phyloP scores from a whole-genome alignment of 331 rosid genomes.

The Malus hybrid region DNA sequence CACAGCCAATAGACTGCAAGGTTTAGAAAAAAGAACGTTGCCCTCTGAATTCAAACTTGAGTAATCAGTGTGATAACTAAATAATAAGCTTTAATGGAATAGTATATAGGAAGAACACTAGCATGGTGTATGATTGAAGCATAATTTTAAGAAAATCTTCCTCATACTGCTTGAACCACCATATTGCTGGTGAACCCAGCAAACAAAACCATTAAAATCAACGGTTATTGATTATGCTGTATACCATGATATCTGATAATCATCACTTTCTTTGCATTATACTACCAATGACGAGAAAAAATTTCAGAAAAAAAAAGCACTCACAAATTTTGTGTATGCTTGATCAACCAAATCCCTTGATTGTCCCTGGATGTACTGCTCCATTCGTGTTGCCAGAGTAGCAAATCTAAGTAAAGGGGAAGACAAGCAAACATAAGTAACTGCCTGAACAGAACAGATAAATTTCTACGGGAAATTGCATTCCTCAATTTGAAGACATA shows the following conservation, averaged over 20 bases:
- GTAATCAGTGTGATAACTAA: too few species aligned
- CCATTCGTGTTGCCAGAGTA: slow-evolving; percentile 90
- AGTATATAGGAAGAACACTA: background rate
- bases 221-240: background rate
- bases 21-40: background rate
- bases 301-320: slow-evolving; percentile 12
- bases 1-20: background rate
- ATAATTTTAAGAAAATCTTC: background rate
- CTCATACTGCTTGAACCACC: background rate
- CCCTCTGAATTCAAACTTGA: too few species aligned
- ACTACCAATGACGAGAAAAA: background rate
- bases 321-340: slow-evolving; percentile 93
- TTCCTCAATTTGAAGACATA: background rate
- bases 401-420: slow-evolving; percentile 61
- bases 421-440: background rate
- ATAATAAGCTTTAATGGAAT: background rate
- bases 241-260: background rate
- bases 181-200: background rate
- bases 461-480: background rate
- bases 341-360: slow-evolving; percentile 99
- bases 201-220: background rate
- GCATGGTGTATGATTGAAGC: background rate
- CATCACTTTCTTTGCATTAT: background rate
- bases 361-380: slow-evolving; percentile 90
- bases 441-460: background rate